Conservation (phyloP, 441 rosid species). For the Pelargonium cotyledonis region DNA sequence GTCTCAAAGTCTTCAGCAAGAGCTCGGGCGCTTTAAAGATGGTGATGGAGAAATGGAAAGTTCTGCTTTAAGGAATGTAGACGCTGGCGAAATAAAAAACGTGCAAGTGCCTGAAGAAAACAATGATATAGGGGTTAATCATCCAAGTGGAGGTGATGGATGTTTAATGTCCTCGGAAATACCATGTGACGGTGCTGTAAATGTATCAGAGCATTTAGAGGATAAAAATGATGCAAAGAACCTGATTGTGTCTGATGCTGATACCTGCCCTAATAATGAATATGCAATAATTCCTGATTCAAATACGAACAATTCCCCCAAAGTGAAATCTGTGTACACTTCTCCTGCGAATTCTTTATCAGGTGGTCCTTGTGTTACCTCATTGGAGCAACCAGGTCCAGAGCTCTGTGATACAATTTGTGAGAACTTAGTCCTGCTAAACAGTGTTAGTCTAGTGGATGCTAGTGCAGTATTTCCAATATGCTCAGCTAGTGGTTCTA, state of each 20-base stretch:
- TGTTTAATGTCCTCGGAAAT: constrained; percentile 27
- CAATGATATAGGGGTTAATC: constrained; percentile 22
- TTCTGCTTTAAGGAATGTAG: constrained; percentile 24
- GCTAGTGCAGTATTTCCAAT: constrained; percentile 26
- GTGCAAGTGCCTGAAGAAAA: constrained; percentile 20
- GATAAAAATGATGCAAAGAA: constrained; percentile 31
- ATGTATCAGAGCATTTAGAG: constrained; percentile 25
- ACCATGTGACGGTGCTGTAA: constrained; percentile 23
- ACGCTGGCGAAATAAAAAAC: constrained; percentile 32
- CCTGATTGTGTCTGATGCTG: constrained; percentile 26
- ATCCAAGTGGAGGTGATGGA: constrained; percentile 28
- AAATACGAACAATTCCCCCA: constrained; percentile 29
- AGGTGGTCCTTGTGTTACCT: constrained; percentile 28
- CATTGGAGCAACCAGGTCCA: constrained; percentile 27
- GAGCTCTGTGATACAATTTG: constrained; percentile 20
- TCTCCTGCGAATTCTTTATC: constrained; percentile 30
- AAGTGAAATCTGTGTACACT: constrained; percentile 32
- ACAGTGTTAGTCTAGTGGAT: constrained; percentile 29
- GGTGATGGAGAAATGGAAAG: constrained; percentile 35
- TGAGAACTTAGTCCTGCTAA: constrained; percentile 36
- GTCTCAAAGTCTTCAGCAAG: constrained; percentile 36
- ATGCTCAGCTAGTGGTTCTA: constrained; percentile 31
- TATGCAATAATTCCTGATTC: constrained; percentile 30
- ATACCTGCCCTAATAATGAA: constrained; percentile 31
- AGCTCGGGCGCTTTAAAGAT: constrained; percentile 35